Base-by-base conservation (phyloP, 1,139 yeast genomes). In the Kazachstania sp. region DNA sequence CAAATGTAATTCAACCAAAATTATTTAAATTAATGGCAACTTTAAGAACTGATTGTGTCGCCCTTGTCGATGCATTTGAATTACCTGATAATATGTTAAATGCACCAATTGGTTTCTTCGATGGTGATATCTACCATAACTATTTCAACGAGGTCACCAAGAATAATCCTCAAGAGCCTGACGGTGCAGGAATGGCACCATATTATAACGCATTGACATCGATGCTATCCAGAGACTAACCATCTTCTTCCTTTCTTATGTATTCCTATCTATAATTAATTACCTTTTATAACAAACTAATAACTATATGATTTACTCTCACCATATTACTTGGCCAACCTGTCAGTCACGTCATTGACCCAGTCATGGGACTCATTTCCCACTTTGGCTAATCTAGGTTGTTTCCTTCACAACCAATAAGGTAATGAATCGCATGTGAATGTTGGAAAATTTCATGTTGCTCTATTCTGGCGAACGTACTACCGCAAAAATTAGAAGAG, bases 31-130 rank as follows among this genome's bases (percentile, higher is more conserved):
- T 81, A 50, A 68, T 79, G 54, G 61, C 67, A 18, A 71, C 69
- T 39, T 59, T 83, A 48, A 77, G 97, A 66, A 80, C 81, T 42
- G 82, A 84, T 60, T 84, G 83, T 49, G 79, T 87, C 63, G 86
- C 86, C 19, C 73, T 86, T 58, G 85, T 95, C n/a, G 97, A 90
- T 68, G 77, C 95, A 5, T 90, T 90, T 76, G 82, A 83, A 70
- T 75, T 84, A 61, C 79, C 90, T 35, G 97, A 90, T 68, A 85
- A 78, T 71, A 77, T 84, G 69, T 76, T 90, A 64, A 86, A 88
- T 69, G 79, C 97, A 1, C 83, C 95, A 32, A 76, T 90, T 53
- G 97, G 97, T 52, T 75, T 73, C 59, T 84, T 77, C 67, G 81
- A 86, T 60, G 97, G 97, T 55, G 84, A 88, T 65, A 81, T 86